Conservation (phyloP, 768 basidiomycete species). For the Agrocybe chaxingu region DNA sequence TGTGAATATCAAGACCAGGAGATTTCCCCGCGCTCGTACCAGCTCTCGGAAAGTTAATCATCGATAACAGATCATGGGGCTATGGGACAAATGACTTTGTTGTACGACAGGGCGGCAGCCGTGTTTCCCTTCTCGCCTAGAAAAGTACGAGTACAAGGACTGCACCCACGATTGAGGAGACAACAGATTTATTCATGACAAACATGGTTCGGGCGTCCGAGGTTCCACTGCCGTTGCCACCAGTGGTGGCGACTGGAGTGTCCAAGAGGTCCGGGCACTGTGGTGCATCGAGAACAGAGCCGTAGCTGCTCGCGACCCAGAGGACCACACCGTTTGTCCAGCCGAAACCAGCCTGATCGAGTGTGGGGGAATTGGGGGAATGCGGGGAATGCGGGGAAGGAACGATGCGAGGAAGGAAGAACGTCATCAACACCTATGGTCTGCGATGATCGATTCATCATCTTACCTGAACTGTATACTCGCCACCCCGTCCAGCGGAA, state of each 20-base stretch:
- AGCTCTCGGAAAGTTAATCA: no score
- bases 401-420: background rate
- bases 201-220: slow-evolving; percentile 2
- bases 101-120: no score
- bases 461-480: slow-evolving; percentile 80
- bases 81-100: no score
- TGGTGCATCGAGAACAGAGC: slow-evolving; percentile 55
- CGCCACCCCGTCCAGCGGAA: slow-evolving; percentile 77
- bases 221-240: background rate
- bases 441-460: slow-evolving; percentile 11
- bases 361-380: background rate
- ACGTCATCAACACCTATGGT: background rate
- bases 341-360: slow-evolving; percentile 66
- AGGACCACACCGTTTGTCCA: slow-evolving; percentile 86
- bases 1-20: no score
- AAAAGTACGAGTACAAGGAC: background rate
- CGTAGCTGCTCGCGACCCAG: slow-evolving; percentile 71
- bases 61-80: no score
- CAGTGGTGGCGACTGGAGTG: slow-evolving; percentile 13
- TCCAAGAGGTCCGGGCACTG: slow-evolving; percentile 51
- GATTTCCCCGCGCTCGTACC: no score
- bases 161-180: background rate
- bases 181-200: background rate
- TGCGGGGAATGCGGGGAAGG: background rate
- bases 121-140: no score